These are phyloP conservation scores for Hansenula lynferdii DNA, from an alignment of 1,139 yeast species.

Conservation along the genomic window DNA sequence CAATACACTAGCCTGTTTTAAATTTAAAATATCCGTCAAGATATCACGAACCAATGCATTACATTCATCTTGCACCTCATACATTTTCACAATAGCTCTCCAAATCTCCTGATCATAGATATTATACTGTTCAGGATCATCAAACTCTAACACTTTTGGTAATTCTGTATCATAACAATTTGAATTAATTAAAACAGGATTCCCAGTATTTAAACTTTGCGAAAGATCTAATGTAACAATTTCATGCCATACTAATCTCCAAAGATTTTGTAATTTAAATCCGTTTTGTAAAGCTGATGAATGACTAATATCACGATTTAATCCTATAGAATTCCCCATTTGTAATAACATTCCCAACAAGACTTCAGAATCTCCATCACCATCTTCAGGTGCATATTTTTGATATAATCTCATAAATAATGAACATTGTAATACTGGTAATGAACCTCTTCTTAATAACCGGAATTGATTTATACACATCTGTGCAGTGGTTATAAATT, in stretches of 20 bases:
- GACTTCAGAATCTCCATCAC: slow-evolving; percentile 41
- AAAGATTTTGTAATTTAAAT: slow-evolving; percentile 27
- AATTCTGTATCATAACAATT: slow-evolving; percentile 35
- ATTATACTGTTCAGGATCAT: slow-evolving; percentile 7
- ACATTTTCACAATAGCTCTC: slow-evolving; percentile 18
- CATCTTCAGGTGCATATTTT: slow-evolving; percentile 46
- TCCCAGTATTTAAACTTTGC: slow-evolving; percentile 37
- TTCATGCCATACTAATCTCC: slow-evolving; percentile 50
- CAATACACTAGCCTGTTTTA: slow-evolving; percentile 14
- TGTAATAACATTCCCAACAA: slow-evolving; percentile 41
- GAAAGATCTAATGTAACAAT: slow-evolving; percentile 33
- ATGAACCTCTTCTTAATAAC: slow-evolving; percentile 40
- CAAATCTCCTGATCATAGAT: slow-evolving; percentile 15
- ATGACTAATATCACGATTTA: slow-evolving; percentile 46
- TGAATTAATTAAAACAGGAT: slow-evolving; percentile 30
- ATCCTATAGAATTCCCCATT: slow-evolving; percentile 44
- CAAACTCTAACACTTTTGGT: too few relatives aligned
- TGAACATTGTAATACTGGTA: slow-evolving; percentile 43
- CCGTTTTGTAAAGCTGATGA: slow-evolving; percentile 26
- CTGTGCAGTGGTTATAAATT: slow-evolving; percentile 44
- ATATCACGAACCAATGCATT: slow-evolving; percentile 19
- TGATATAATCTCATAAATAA: slow-evolving; percentile 42
- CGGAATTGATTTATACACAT: slow-evolving; percentile 50
- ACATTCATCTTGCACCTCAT: slow-evolving; percentile 17
- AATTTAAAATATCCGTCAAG: slow-evolving; percentile 20